phyloP scores from a whole-genome alignment of 352 stramenopile genomes.

The Phytophthora sp. region DNA sequence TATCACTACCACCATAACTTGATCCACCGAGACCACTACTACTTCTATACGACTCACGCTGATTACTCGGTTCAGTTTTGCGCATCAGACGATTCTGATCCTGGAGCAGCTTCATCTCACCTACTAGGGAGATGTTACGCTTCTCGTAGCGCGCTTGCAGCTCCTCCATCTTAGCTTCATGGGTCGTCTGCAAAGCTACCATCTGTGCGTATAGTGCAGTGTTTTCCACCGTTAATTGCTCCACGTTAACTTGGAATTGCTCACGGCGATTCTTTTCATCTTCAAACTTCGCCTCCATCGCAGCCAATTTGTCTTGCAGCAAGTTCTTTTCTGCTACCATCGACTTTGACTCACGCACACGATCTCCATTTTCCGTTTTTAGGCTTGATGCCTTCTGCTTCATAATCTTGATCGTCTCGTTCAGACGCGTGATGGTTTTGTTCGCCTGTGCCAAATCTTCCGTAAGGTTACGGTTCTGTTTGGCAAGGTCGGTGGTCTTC shows the following conservation, averaged over 20 bases:
- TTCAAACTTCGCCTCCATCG: slow-evolving; percentile 77
- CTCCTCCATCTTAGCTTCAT: slow-evolving; percentile 87
- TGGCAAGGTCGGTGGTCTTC: slow-evolving; percentile 86
- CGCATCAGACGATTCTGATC: slow-evolving; percentile 81
- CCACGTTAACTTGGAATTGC: slow-evolving; percentile 88
- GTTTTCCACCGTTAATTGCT: slow-evolving; percentile 87
- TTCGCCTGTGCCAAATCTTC: slow-evolving; percentile 72
- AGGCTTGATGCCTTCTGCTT: slow-evolving; percentile 56
- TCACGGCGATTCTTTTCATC: slow-evolving; percentile 83
- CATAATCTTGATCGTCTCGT: slow-evolving; percentile 69
- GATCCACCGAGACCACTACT: slow-evolving; percentile 6
- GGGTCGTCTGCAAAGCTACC: slow-evolving; percentile 81
- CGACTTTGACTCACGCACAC: slow-evolving; percentile 63
- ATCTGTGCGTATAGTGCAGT: slow-evolving; percentile 88
- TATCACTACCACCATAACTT: slow-evolving; percentile 11
- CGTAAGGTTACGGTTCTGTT: slow-evolving; percentile 76
- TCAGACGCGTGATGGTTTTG: slow-evolving; percentile 70
- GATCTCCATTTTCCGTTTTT: slow-evolving; percentile 58
- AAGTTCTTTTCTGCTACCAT: slow-evolving; percentile 81
- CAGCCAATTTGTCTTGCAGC: slow-evolving; percentile 64
- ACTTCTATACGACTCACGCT: slow-evolving; percentile 7
- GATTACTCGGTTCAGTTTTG: slow-evolving; percentile 35
- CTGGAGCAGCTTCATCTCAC: slow-evolving; percentile 80
- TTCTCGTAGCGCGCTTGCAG: slow-evolving; percentile 71
- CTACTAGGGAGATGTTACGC: slow-evolving; percentile 67